Conservation (phyloP, 352 stramenopile genomes). For the Phytopythium chamaehyphon region DNA sequence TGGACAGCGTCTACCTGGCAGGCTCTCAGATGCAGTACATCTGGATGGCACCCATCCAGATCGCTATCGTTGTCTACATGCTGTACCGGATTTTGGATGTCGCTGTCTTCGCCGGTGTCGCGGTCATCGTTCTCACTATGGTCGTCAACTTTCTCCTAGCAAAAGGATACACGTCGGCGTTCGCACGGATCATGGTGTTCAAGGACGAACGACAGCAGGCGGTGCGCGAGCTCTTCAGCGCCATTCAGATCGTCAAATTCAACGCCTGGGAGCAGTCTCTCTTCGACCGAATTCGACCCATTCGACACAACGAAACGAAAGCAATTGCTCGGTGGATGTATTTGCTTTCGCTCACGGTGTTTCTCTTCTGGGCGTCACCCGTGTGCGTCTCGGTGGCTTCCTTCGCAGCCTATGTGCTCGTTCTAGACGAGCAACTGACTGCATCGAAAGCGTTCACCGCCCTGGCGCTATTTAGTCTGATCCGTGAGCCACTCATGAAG, state of each 20-base stretch:
- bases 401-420: conserved; percentile 25
- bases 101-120: conserved; percentile 29
- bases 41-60: conserved; percentile 28
- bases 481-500: conserved; percentile 9
- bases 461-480: conserved; percentile 11
- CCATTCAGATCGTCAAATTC: conserved; percentile 90
- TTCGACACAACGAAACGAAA: conserved; percentile 63
- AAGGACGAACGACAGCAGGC: conserved; percentile 42
- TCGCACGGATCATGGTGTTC: conserved; percentile 18
- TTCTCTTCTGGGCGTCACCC: conserved; percentile 26
- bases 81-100: conserved; percentile 23
- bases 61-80: conserved; percentile 24
- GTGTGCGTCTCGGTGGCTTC: conserved; percentile 24
- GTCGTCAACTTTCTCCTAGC: conserved; percentile 17
- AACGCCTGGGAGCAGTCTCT: conserved; percentile 87
- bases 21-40: conserved; percentile 29
- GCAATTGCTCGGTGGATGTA: conserved; percentile 64
- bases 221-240: conserved; percentile 35
- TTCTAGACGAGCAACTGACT: conserved; percentile 23
- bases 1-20: conserved; percentile 37
- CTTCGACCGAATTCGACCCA: conserved; percentile 47
- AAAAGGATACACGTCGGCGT: conserved; percentile 10
- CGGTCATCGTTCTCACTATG: conserved; percentile 22
- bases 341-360: conserved; percentile 56
- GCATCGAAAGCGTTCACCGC: conserved; percentile 26